A percentile compares a stretch with the other conserved stretches of the same genome.
Evolutionary conservation across 2,329 filamentous ascomycete species (phyloP).

Genomic region (Venturia pyrina): DNA sequence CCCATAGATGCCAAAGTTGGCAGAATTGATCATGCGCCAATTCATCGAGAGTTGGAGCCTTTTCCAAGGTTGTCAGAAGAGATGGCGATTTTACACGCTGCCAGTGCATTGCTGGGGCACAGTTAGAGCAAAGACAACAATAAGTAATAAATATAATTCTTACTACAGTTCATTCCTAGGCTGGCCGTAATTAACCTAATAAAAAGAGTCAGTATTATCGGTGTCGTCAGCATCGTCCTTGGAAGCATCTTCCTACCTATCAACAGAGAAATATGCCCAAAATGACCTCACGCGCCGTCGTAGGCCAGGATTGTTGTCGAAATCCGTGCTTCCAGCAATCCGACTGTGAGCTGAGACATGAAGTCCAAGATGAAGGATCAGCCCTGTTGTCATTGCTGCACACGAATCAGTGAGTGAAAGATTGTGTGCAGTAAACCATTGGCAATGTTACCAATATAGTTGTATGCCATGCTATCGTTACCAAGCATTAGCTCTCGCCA

Average conservation of each 20-base stretch:
- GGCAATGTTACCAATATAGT: not conserved
- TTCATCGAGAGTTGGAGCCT: not conserved
- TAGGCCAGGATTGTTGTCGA: not conserved
- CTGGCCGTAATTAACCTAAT: not conserved
- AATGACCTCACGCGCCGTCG: not conserved
- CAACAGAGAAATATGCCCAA: not conserved
- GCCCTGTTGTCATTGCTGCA: not conserved
- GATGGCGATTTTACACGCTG: not conserved
- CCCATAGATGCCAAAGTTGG: not conserved
- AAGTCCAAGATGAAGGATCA: constrained; percentile 1
- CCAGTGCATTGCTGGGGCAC: not conserved
- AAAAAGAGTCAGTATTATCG: not conserved
- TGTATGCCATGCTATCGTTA: constrained; percentile 3
- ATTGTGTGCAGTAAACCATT: not conserved
- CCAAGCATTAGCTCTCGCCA: constrained; percentile 1
- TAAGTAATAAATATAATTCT: not conserved
- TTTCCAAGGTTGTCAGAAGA: not conserved
- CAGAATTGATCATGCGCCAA: not conserved
- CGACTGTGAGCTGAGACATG: not conserved
- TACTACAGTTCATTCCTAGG: constrained; percentile 1
- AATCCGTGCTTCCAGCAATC: not conserved
- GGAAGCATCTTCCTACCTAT: not conserved
- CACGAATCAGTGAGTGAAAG: not conserved
- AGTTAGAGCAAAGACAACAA: not conserved
- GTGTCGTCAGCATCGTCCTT: not conserved